Evolutionary conservation across 495 filamentous ascomycete species (phyloP).

Genomic region (Glonium stellatum): DNA sequence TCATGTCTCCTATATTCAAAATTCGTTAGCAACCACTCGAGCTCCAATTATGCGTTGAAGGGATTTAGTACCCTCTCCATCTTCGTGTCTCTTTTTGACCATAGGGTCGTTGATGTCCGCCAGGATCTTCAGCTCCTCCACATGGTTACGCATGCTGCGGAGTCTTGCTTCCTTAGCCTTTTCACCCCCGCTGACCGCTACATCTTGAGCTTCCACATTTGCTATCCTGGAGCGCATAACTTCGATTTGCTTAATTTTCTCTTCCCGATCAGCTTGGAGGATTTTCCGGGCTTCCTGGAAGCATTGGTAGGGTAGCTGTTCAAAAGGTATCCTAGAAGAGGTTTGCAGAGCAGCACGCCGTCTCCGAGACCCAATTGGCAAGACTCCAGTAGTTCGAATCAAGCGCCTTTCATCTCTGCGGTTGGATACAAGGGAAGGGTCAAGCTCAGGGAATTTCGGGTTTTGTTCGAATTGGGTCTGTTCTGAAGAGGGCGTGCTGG

Average conservation of each 20-base stretch:
- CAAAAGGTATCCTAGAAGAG: conserved; percentile 72
- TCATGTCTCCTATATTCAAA: conserved; percentile 68
- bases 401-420: conserved; percentile 31
- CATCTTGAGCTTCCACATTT: conserved; percentile 51
- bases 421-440: conserved; percentile 28
- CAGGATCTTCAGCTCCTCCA: conserved; percentile 78
- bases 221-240: conserved; percentile 45
- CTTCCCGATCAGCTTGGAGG: conserved; percentile 67
- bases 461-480: conserved; percentile 13
- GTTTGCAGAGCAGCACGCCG: conserved; percentile 68
- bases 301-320: conserved; percentile 88
- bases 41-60: background rate
- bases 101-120: conserved; percentile 94
- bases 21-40: conserved; percentile 4
- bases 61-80: conserved; percentile 65
- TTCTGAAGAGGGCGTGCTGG: conserved; percentile 16
- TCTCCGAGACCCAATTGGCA: conserved; percentile 53
- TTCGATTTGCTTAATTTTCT: conserved; percentile 64
- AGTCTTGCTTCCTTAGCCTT: conserved; percentile 50
- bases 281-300: conserved; percentile 93
- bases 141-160: conserved; percentile 59
- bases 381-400: conserved; percentile 17
- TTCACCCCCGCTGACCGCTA: conserved; percentile 54
- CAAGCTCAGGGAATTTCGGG: conserved; percentile 21
- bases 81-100: conserved; percentile 91